These are phyloP conservation scores for Huiozyma naganishii DNA, from an alignment of 805 yeast species.

Conservation along the genomic window DNA sequence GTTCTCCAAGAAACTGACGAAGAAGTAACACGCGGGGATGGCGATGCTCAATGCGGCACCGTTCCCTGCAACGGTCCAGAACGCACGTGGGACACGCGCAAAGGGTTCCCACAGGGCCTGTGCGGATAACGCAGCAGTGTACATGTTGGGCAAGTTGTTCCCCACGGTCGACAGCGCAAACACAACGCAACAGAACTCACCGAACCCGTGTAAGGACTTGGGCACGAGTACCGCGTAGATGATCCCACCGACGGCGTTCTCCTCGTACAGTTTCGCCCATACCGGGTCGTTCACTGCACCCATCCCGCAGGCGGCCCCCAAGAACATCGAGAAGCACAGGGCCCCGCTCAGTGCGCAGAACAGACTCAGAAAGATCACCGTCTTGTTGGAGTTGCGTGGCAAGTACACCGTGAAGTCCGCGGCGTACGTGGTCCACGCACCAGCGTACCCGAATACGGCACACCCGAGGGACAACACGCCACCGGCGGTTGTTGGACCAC, in stretches of 20 bases:
- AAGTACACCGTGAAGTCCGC: constrained; percentile 3
- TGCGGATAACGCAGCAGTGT: constrained; percentile 3
- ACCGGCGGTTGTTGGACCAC: constrained; percentile 4
- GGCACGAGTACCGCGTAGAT: constrained; percentile 3
- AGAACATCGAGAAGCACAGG: constrained; percentile 2
- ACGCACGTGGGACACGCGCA: constrained; percentile 2
- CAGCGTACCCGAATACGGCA: constrained; percentile 3
- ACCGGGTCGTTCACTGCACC: constrained; percentile 3
- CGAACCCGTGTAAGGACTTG: constrained; percentile 4
- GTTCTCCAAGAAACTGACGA: constrained; percentile 2
- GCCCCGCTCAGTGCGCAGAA: not conserved
- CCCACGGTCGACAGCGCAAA: constrained; percentile 4
- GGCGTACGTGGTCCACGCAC: constrained; percentile 3
- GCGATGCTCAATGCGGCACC: constrained; percentile 1
- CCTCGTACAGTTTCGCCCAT: not conserved
- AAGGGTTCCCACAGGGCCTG: constrained; percentile 3
- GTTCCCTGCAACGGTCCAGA: constrained; percentile 4
- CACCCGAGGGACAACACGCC: constrained; percentile 2
- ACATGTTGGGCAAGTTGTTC: constrained; percentile 4
- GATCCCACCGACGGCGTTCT: constrained; percentile 2
- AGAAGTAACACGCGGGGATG: constrained; percentile 4
- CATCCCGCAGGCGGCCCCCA: constrained; percentile 4
- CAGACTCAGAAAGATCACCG: not conserved
- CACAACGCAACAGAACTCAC: constrained; percentile 4
- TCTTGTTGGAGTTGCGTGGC: not conserved